These are phyloP conservation scores for Suillus subluteus DNA, from an alignment of 768 basidiomycete species.

Conservation along the genomic window DNA sequence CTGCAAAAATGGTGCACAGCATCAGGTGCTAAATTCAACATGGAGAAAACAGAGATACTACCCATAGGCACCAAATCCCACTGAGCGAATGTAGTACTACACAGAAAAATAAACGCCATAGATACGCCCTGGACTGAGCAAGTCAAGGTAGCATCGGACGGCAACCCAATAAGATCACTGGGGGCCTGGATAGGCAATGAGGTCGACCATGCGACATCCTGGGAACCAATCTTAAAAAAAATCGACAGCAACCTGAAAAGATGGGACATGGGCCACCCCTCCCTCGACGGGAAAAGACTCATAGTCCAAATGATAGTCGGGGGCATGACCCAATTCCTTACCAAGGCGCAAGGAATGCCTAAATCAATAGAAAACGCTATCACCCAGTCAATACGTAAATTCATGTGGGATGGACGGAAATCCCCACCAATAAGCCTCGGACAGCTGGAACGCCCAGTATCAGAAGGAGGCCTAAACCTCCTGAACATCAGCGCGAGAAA, in stretches of 20 bases:
- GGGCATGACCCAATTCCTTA: conserved; percentile 38
- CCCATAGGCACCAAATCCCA: conserved; percentile 9
- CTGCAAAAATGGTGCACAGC: conserved; percentile 19
- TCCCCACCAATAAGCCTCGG: background rate
- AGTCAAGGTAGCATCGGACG: conserved; percentile 1
- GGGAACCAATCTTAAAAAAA: conserved; percentile 13
- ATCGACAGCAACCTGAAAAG: conserved; percentile 4
- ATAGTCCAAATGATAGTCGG: conserved; percentile 34
- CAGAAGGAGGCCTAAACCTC: conserved; percentile 12
- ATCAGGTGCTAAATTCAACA: conserved; percentile 23
- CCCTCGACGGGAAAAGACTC: conserved; percentile 9
- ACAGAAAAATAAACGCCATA: background rate
- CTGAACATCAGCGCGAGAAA: conserved; percentile 13
- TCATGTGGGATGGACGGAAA: conserved; percentile 16
- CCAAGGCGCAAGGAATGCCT: conserved; percentile 42
- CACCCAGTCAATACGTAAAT: background rate
- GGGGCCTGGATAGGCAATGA: conserved; percentile 4
- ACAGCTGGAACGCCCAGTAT: conserved; percentile 10
- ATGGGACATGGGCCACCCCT: conserved; percentile 9
- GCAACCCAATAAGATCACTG: background rate
- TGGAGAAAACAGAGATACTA: conserved; percentile 26
- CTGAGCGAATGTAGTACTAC: rapidly evolving
- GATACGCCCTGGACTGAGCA: background rate
- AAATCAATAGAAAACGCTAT: conserved; percentile 20
- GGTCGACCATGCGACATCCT: background rate